phyloP scores from a whole-genome alignment of 2,329 filamentous ascomycete genomes.

The Fonsecaea pugnacius region DNA sequence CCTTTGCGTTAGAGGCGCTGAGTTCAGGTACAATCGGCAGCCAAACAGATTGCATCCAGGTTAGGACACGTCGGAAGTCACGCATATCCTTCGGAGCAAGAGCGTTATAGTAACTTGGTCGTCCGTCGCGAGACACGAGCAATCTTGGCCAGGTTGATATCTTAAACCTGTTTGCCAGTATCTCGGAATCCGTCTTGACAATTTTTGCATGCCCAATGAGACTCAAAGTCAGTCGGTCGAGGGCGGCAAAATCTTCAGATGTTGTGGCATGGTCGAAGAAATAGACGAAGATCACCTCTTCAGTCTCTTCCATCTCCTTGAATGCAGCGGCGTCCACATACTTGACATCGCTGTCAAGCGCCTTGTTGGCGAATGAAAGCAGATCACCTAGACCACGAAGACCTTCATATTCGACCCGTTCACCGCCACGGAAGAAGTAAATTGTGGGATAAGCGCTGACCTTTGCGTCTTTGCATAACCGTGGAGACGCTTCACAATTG shows the following conservation, averaged over 20 bases:
- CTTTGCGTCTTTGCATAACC: conserved; percentile 88
- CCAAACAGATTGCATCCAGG: conserved; percentile 97
- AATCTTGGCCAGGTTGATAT: conserved; percentile 96
- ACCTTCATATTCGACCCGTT: conserved; percentile 90
- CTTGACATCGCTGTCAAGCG: conserved; percentile 75
- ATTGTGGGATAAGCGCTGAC: conserved; percentile 85
- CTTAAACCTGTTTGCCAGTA: conserved; percentile 81
- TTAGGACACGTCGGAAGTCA: conserved; percentile 76
- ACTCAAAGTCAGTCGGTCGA: conserved; percentile 83
- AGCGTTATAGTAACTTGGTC: conserved; percentile 86
- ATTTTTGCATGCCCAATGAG: conserved; percentile 90
- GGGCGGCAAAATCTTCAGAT: conserved; percentile 83
- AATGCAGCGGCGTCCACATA: conserved; percentile 79
- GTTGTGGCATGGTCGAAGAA: conserved; percentile 97
- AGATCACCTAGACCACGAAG: conserved; percentile 91
- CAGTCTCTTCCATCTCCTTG: conserved; percentile 82
- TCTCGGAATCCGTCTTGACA: conserved; percentile 83
- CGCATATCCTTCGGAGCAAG: conserved; percentile 91
- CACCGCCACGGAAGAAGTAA: conserved; percentile 87
- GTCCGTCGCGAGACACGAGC: conserved; percentile 83
- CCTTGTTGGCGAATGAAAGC: conserved; percentile 82
- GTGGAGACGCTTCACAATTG: conserved; percentile 83
- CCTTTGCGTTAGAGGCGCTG: conserved; percentile 84
- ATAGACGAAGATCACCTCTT: conserved; percentile 96
- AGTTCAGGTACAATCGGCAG: conserved; percentile 93